Evolutionary conservation across 305 asterid genomes (phyloP), one percentile per base, ranked within the genome.

Genomic region (Solanum hybrid): DNA sequence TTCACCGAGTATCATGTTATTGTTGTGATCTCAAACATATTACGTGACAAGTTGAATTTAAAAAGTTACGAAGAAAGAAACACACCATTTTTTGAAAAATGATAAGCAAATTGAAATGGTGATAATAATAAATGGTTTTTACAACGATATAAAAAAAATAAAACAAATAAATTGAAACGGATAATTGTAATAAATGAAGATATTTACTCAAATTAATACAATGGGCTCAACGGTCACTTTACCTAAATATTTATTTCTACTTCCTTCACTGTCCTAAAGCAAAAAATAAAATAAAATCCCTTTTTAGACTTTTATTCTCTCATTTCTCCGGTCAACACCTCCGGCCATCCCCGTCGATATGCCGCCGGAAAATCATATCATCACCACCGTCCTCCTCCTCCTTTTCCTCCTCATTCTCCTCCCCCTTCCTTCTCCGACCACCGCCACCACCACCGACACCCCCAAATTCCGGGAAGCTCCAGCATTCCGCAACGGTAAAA

Each of bases 391-490:
- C n/a, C 16, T 87, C 89, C 8, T 64, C 90, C 14, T 88, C 88
- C 40, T 37, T 3, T 9, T 72, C 88, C 69, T 80, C 73, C 75
- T 66, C 69, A 36, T 79, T 37, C 24, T 80, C 36, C 69, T 80
- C 24, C 11, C 32, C 14, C 22, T 79, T 36, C 32, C 36, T 37
- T 89, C n/a, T 89, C 38, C 88, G 2, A 17, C 92, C 86, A 13
- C 82, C 86, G 9, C 90, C 37, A 79, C 93, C 35, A 11, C 88
- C 76, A 78, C 91, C 36, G 89, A 71, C 86, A 90, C 86, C 88
- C 97, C 93, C 0, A 95, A 92, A 81, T 96, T 96, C 94, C 92
- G 90, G 7, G 99, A 96, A 89, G 98, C 99, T 0, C 98, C 99
- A 0, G 98, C 98, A 90, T 96, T 96, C 92, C 95, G 98, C 75